phyloP scores from a whole-genome alignment of 2,329 filamentous ascomycete species.

The Keithomyces neogunnii region DNA sequence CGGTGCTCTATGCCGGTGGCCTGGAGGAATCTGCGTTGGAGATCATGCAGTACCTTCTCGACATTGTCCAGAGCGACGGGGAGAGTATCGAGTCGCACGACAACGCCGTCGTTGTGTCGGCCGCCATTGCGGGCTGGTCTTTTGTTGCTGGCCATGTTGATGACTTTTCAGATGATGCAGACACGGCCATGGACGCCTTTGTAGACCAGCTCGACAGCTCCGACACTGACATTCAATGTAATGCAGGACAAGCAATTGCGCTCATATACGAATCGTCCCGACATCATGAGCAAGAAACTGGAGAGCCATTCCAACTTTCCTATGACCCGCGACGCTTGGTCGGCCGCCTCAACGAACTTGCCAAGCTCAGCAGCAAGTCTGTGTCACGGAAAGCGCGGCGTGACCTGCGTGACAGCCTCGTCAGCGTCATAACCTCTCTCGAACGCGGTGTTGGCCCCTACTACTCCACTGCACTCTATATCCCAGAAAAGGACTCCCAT shows the following conservation, averaged over 20 bases:
- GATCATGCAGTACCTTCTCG: slow-evolving; percentile 65
- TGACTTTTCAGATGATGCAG: slow-evolving; percentile 62
- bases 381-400: slow-evolving; percentile 41
- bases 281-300: slow-evolving; percentile 38
- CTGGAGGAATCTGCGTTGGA: slow-evolving; percentile 59
- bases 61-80: slow-evolving; percentile 74
- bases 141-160: slow-evolving; percentile 72
- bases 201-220: slow-evolving; percentile 76
- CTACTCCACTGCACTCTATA: slow-evolving; percentile 39
- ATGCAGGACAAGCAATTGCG: slow-evolving; percentile 73
- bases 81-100: slow-evolving; percentile 63
- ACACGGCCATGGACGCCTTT: slow-evolving; percentile 69
- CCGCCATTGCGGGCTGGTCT: slow-evolving; percentile 71
- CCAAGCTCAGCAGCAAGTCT: slow-evolving; percentile 37
- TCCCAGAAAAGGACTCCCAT: slow-evolving; percentile 32
- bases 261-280: slow-evolving; percentile 67
- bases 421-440: slow-evolving; percentile 45
- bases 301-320: slow-evolving; percentile 38
- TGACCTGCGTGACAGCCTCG: slow-evolving; percentile 38
- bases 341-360: slow-evolving; percentile 38
- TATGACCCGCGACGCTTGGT: slow-evolving; percentile 42
- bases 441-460: slow-evolving; percentile 45
- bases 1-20: slow-evolving; percentile 68
- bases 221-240: slow-evolving; percentile 64
- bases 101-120: slow-evolving; percentile 60